Evolutionary conservation across 331 rosid genomes (phyloP), one percentile per base, ranked within the genome.

Genomic region (Pyrus hybrid): DNA sequence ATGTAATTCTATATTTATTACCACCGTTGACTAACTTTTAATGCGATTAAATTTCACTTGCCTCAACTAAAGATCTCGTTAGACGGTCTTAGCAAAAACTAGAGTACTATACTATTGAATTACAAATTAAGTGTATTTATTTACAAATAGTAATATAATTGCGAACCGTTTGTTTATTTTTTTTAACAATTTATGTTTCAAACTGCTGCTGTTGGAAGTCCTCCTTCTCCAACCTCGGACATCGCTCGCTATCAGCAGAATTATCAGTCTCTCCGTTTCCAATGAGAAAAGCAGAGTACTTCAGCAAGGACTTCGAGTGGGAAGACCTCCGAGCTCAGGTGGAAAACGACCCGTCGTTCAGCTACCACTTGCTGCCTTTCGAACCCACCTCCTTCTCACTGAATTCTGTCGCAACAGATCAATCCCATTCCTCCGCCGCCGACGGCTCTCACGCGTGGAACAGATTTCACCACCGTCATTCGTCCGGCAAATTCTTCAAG

Each of bases 401-500:
- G 51, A 45, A 45, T 62, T 54, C 84, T 9, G 63, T 67, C 11
- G 8, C 70, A 43, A 11, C 49, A 67, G 35, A 65, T 3, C 56
- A 26, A 63, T 6, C 85, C 20, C 76, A 78, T 33, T 56, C 82
- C 2, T 49, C 82, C 1, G 91, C 88, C 7, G 53, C 83, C 2
- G 91, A 85, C 6, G 47, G 69, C 62, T 87, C 84, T 4, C 68
- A 76, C 23, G 91, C 97, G 5, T 91, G 95, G 95, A 85, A 82
- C 63, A 82, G 73, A 63, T 91, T 91, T 78, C 95, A 89, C 81
- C 71, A 18, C 64, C 95, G 95, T 26, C 97, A 91, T 65, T 77
- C 93, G 63, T 79, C 97, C 25, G 97, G 95, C 2, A 91, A 83
- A 84, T 91, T 91, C 90, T 91, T 91, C 85, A 91, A 89, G 93